Percentiles rank a stretch among this genome's conserved stretches.
Evolutionary conservation across 805 yeast species (phyloP).

Genomic region (Scheffersomyces ergatensis): DNA sequence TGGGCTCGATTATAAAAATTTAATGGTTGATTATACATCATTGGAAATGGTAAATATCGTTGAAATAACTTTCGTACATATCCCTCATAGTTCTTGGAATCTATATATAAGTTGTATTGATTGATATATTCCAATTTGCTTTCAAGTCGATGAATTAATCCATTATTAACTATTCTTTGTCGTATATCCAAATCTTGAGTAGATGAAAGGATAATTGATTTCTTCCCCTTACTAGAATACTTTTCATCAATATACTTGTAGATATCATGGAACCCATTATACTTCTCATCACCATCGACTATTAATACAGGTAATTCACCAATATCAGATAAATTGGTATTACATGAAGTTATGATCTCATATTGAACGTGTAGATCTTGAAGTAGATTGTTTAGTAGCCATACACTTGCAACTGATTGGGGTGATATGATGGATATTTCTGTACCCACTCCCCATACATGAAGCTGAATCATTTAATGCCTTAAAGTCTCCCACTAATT

Average conservation of each 20-base stretch:
- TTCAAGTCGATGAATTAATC: constrained; percentile 40
- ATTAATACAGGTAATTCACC: constrained; percentile 51
- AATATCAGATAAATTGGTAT: constrained; percentile 51
- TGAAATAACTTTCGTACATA: constrained; percentile 57
- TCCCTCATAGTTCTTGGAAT: constrained; percentile 56
- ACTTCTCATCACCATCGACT: constrained; percentile 4
- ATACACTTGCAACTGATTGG: constrained; percentile 46
- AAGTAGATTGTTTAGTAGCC: constrained; percentile 33
- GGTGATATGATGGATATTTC: constrained; percentile 48
- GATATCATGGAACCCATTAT: constrained; percentile 18
- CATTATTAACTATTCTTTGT: constrained; percentile 40
- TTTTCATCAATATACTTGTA: constrained; percentile 5
- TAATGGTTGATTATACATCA: constrained; percentile 69
- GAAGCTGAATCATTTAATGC: constrained; percentile 31
- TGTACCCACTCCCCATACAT: constrained; percentile 52
- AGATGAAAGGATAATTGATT: not conserved
- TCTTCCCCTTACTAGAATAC: not conserved
- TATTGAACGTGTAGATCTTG: constrained; percentile 10
- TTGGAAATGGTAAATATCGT: constrained; percentile 61
- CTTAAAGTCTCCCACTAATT: no score
- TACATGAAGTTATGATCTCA: constrained; percentile 53
- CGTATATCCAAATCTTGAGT: constrained; percentile 9
- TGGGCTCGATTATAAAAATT: constrained; percentile 38
- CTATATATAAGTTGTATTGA: constrained; percentile 55
- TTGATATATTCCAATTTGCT: constrained; percentile 46